Conservation (phyloP, 2,329 filamentous ascomycete genomes). For the Cladosporium sp. region DNA sequence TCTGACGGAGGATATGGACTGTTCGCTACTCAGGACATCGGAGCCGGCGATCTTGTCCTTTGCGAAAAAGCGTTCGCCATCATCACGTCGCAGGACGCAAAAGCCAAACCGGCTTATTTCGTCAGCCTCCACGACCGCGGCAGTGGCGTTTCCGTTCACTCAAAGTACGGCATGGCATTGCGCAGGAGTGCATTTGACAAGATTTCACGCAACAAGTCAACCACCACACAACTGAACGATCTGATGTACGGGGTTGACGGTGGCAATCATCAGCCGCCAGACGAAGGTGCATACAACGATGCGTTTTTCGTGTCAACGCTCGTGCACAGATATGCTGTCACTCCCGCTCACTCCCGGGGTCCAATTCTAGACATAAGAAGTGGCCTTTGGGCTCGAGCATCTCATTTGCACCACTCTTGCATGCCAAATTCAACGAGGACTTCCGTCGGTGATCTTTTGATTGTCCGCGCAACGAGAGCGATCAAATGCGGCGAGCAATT, state of each 20-base stretch:
- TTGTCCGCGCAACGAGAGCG: constrained; percentile 46
- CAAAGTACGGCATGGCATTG: background rate
- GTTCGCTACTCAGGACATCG: background rate
- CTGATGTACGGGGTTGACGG: background rate
- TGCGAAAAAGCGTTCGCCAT: constrained; percentile 23
- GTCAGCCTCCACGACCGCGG: background rate
- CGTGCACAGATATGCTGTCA: background rate
- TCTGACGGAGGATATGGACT: background rate
- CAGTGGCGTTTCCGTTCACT: too few relatives aligned
- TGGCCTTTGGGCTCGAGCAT: constrained; percentile 48
- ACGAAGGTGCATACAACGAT: constrained; percentile 14
- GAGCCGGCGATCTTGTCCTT: constrained; percentile 12
- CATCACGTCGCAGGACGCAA: background rate
- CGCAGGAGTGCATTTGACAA: background rate
- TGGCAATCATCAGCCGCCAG: too few relatives aligned
- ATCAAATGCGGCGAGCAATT: constrained; percentile 46
- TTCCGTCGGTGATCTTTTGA: constrained; percentile 54
- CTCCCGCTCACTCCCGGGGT: background rate
- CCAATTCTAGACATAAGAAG: constrained; percentile 3
- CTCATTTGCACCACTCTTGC: constrained; percentile 53
- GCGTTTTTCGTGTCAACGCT: constrained; percentile 18
- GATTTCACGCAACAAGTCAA: background rate
- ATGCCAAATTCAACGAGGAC: constrained; percentile 42
- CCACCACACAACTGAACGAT: background rate
- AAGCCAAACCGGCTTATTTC: background rate